phyloP scores from a whole-genome alignment of 2,329 filamentous ascomycete species.

The Ophiostoma ips region DNA sequence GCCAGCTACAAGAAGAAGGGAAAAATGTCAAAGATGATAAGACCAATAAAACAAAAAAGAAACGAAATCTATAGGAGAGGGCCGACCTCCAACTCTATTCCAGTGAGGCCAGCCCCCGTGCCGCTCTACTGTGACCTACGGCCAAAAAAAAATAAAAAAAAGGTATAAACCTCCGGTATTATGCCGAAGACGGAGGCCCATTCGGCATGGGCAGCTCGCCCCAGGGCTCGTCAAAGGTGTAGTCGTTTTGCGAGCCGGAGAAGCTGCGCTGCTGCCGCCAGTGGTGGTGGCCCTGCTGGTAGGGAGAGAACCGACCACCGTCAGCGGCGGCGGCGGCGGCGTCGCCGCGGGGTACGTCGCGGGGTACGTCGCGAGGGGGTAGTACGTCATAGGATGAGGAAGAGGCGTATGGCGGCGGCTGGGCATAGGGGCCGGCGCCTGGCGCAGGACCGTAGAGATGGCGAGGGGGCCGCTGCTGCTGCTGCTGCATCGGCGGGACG shows the following conservation, averaged over 20 bases:
- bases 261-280: not conserved
- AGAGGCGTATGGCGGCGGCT: not conserved
- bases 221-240: not conserved
- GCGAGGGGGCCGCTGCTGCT: not conserved
- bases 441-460: no score
- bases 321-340: not conserved
- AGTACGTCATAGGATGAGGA: not conserved
- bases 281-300: not conserved
- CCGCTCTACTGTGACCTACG: no score
- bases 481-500: constrained; percentile 15
- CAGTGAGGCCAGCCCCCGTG: no score
- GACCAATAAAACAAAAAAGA: not conserved
- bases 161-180: no score
- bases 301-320: not conserved
- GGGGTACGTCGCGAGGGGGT: not conserved
- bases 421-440: not conserved
- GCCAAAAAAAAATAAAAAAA: no score
- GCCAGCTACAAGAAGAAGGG: no score
- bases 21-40: no score
- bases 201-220: not conserved
- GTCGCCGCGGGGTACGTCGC: no score
- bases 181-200: no score
- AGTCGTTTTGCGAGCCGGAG: not conserved
- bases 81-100: no score
- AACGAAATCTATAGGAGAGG: not conserved